These are phyloP conservation scores for Neobulgaria alba DNA, from an alignment of 2,329 filamentous ascomycete species.

Conservation along the genomic window DNA sequence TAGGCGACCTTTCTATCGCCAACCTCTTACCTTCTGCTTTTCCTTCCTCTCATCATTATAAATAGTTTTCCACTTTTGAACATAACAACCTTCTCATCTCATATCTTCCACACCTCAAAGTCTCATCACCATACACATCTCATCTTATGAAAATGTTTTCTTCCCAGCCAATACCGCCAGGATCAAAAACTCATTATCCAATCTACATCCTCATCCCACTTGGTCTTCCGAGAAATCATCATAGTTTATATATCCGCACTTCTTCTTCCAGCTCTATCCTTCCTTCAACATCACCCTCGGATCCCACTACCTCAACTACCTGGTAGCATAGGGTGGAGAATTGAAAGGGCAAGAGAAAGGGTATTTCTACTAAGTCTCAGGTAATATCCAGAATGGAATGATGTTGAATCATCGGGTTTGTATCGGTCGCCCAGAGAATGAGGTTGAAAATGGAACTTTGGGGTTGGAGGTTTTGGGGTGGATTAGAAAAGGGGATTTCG, in stretches of 20 bases:
- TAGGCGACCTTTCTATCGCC: background rate
- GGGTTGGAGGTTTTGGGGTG: no score
- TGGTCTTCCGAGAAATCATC: background rate
- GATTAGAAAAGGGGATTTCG: background rate
- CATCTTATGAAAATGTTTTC: background rate
- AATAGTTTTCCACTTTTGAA: background rate
- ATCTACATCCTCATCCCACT: background rate
- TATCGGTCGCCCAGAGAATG: background rate
- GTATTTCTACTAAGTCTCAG: background rate
- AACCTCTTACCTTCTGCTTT: background rate
- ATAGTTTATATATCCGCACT: background rate
- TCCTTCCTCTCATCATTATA: background rate
- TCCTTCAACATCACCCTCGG: no score
- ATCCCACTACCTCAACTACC: no score
- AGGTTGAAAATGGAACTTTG: no score
- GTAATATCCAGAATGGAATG: background rate
- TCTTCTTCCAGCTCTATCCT: no score
- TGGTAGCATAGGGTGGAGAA: no score
- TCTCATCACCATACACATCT: background rate
- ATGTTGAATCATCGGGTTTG: background rate
- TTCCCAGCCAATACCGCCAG: background rate
- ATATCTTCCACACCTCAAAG: background rate
- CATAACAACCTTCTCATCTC: background rate
- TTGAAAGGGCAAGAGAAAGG: background rate
- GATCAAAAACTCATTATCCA: background rate